Conservation (phyloP, 2,329 filamentous ascomycete genomes). For the Immersiporthe knoxdaviesiana region DNA sequence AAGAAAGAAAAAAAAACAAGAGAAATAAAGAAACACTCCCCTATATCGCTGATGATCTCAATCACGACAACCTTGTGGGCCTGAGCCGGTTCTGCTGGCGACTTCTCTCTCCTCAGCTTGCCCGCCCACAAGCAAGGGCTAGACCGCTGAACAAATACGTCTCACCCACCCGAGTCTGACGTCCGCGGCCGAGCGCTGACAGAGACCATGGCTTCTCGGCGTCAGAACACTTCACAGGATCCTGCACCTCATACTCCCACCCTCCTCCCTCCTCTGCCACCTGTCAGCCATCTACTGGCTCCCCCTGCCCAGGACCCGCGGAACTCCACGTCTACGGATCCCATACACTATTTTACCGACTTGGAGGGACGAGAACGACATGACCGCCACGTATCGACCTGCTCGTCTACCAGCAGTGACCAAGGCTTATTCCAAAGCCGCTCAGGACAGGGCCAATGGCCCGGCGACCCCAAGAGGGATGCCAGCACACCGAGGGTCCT, state of each 20-base stretch:
- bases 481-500: background rate
- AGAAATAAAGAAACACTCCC: background rate
- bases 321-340: background rate
- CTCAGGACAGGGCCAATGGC: background rate
- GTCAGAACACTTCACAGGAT: background rate
- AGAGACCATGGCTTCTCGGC: background rate
- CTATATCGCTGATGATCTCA: background rate
- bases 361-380: background rate
- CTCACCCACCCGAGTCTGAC: background rate
- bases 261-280: background rate
- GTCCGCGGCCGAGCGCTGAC: background rate
- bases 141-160: background rate
- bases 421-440: background rate
- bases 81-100: background rate
- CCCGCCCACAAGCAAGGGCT: background rate
- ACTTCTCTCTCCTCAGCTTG: background rate
- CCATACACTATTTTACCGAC: background rate
- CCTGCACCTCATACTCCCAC: background rate
- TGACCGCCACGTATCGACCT: background rate
- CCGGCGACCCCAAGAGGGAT: background rate
- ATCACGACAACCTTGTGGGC: background rate
- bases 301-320: conserved; percentile 15
- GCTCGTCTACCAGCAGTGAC: background rate
- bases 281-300: conserved; percentile 8
- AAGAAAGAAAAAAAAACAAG: background rate